These are phyloP conservation scores for Colletotrichum sp. DNA, from an alignment of 2,329 filamentous ascomycete genomes.

Conservation along the genomic window DNA sequence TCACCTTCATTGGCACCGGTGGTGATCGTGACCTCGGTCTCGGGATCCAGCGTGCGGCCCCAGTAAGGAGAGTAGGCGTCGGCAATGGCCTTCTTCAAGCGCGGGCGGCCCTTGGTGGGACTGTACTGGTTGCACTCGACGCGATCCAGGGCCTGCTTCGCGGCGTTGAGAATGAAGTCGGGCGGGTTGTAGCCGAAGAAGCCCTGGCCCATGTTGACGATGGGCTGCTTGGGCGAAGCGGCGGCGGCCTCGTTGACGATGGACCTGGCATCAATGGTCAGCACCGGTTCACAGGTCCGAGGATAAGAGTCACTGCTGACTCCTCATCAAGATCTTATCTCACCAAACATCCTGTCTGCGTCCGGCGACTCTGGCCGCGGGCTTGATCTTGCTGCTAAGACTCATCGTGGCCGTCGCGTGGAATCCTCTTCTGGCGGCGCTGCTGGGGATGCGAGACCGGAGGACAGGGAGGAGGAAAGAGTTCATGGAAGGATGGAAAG, in stretches of 20 bases:
- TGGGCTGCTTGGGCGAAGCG: slow-evolving; percentile 66
- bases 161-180: slow-evolving; percentile 86
- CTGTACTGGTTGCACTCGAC: slow-evolving; percentile 99
- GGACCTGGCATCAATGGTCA: slow-evolving; percentile 46
- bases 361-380: slow-evolving; percentile 53
- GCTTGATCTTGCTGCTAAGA: slow-evolving; percentile 51
- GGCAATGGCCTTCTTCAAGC: slow-evolving; percentile 90
- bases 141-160: slow-evolving; percentile 84
- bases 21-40: slow-evolving; percentile 93
- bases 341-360: slow-evolving; percentile 60
- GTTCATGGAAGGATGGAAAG: slow-evolving; percentile 5
- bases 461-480: slow-evolving; percentile 17
- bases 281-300: not conserved
- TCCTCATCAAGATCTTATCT: slow-evolving; percentile 19
- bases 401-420: slow-evolving; percentile 40
- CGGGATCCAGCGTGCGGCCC: slow-evolving; percentile 80
- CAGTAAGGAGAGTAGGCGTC: slow-evolving; percentile 92
- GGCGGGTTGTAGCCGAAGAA: slow-evolving; percentile 96
- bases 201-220: slow-evolving; percentile 69
- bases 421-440: slow-evolving; percentile 16
- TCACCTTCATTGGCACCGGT: slow-evolving; percentile 83
- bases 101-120: slow-evolving; percentile 89
- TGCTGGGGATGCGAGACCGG: slow-evolving; percentile 21
- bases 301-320: not conserved
- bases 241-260: slow-evolving; percentile 71